A percentile compares a stretch with the other conserved stretches of the same genome.
phyloP scores from a whole-genome alignment of 2,329 filamentous ascomycete species.

The Neophaeococcomyces aloes region DNA sequence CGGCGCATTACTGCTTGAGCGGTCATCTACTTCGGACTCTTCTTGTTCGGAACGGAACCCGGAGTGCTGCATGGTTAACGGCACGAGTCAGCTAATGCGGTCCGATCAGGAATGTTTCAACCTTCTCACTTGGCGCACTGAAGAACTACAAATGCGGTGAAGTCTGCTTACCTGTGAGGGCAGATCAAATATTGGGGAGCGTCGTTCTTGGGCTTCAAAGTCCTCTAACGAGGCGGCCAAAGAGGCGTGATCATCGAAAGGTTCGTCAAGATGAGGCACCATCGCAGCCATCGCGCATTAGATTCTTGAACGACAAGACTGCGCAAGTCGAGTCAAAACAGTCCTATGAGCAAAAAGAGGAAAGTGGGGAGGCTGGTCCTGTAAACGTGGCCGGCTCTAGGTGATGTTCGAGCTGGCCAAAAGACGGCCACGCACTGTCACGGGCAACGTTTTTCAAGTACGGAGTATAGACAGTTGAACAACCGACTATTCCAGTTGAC shows the following conservation, averaged over 20 bases:
- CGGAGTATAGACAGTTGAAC: neutral
- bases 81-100: slow-evolving; percentile 3
- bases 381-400: slow-evolving; percentile 5
- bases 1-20: slow-evolving; percentile 34
- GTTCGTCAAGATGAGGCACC: slow-evolving; percentile 37
- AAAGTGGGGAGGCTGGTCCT: slow-evolving; percentile 8
- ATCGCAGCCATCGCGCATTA: slow-evolving; percentile 25
- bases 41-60: slow-evolving; percentile 48
- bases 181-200: slow-evolving; percentile 43
- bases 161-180: slow-evolving; percentile 34
- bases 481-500: neutral
- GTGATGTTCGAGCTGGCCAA: neutral
- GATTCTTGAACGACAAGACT: neutral
- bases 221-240: slow-evolving; percentile 52
- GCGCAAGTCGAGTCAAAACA: slow-evolving; percentile 2
- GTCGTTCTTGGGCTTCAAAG: slow-evolving; percentile 47
- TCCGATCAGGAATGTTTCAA: too few relatives aligned
- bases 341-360: slow-evolving; percentile 3
- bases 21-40: slow-evolving; percentile 33
- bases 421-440: slow-evolving; percentile 5
- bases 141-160: too few relatives aligned
- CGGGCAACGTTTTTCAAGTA: slow-evolving; percentile 5
- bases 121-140: too few relatives aligned
- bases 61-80: slow-evolving; percentile 38
- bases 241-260: slow-evolving; percentile 50